A percentile compares a stretch with the other conserved stretches of the same genome.
These are phyloP conservation scores for Mitragyna speciosa DNA, from an alignment of 257 asterid genomes.

Conservation along the genomic window DNA sequence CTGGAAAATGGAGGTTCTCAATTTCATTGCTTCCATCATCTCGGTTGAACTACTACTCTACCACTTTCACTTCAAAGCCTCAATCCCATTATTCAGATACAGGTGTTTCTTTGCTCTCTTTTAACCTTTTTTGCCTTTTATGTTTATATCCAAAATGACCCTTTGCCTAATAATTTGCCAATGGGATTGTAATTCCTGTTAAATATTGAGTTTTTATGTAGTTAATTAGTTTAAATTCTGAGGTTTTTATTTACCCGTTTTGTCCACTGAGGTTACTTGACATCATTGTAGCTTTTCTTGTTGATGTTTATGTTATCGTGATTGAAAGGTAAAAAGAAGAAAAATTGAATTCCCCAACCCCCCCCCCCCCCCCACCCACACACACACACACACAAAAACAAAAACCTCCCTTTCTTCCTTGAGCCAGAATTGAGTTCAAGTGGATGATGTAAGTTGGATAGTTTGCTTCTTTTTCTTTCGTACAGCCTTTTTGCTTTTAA, in stretches of 20 bases:
- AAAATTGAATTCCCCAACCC: neutral
- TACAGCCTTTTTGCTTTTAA: too few species aligned
- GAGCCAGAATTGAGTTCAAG: too few species aligned
- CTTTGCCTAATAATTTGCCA: neutral
- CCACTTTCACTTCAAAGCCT: neutral
- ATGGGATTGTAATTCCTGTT: neutral
- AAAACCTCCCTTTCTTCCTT: too few species aligned
- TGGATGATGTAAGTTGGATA: too few species aligned
- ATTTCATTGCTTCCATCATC: neutral
- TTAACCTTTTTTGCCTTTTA: neutral
- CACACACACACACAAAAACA: too few species aligned
- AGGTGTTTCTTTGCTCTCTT: constrained; percentile 2
- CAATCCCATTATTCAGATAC: neutral
- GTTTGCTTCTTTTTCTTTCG: too few species aligned
- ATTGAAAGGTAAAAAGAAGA: neutral
- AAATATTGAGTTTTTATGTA: neutral
- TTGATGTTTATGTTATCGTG: neutral
- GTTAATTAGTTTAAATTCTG: neutral
- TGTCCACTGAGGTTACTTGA: neutral
- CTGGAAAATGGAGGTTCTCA: neutral
- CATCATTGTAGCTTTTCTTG: neutral
- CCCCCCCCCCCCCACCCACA: too few species aligned
- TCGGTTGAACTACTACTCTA: neutral
- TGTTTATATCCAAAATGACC: neutral
- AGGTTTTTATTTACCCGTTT: neutral